Conservation (phyloP, 2,329 filamentous ascomycete species). For the Fusarium stilboides region DNA sequence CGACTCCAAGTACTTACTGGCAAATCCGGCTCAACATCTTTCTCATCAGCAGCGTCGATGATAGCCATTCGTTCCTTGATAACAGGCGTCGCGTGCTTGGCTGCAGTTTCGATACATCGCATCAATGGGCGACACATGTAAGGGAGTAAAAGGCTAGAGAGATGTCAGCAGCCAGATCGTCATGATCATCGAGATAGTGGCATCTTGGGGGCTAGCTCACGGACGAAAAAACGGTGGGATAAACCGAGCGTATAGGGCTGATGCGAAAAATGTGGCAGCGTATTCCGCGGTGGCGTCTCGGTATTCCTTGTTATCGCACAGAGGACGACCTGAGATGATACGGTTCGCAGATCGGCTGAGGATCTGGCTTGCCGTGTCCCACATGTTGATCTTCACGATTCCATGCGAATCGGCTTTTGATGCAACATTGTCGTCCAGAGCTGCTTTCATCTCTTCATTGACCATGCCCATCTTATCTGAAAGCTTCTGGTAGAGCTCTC, state of each 20-base stretch:
- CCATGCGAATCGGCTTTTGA: slow-evolving; percentile 16
- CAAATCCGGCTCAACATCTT: slow-evolving; percentile 14
- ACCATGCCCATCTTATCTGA: slow-evolving; percentile 30
- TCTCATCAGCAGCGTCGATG: slow-evolving; percentile 25
- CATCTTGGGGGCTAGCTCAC: not conserved
- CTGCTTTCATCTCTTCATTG: slow-evolving; percentile 30
- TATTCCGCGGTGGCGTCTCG: slow-evolving; percentile 31
- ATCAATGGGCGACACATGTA: slow-evolving; percentile 33
- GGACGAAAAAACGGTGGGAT: slow-evolving; percentile 35
- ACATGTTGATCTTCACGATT: slow-evolving; percentile 27
- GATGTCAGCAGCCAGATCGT: not conserved
- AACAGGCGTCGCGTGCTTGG: slow-evolving; percentile 30
- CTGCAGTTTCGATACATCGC: slow-evolving; percentile 30
- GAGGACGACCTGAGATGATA: slow-evolving; percentile 32
- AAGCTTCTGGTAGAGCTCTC: slow-evolving; percentile 32
- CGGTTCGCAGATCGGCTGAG: slow-evolving; percentile 36
- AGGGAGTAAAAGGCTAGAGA: slow-evolving; percentile 19
- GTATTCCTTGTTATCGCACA: slow-evolving; percentile 32
- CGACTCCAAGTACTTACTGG: not conserved
- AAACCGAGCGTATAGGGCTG: slow-evolving; percentile 29
- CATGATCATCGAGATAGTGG: accelerated
- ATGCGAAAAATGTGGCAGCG: slow-evolving; percentile 31
- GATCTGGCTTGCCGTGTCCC: slow-evolving; percentile 28
- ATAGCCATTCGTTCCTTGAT: slow-evolving; percentile 26
- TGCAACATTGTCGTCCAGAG: slow-evolving; percentile 18